Evolutionary conservation across 139 green algal genomes (phyloP).

Genomic region (Tetradesmus lagerheimii): DNA sequence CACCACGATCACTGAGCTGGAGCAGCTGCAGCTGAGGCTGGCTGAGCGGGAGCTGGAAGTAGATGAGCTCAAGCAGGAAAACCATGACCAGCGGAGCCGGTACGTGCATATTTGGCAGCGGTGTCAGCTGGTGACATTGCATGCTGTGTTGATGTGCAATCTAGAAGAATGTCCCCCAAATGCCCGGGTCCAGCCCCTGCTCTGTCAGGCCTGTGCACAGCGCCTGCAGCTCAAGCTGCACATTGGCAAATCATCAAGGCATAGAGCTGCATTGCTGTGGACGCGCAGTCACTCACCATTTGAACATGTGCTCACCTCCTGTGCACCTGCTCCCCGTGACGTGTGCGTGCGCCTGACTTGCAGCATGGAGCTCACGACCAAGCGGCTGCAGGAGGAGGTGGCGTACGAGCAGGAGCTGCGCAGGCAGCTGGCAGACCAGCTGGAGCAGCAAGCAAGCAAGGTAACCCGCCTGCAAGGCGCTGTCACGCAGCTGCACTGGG

Average conservation of each 20-base stretch:
- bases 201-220: too few species aligned
- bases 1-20: background rate
- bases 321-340: background rate
- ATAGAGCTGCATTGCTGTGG: background rate
- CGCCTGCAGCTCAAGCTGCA: too few species aligned
- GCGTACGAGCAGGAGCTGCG: background rate
- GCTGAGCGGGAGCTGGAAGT: background rate
- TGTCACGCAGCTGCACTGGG: background rate
- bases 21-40: background rate
- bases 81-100: background rate
- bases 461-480: background rate
- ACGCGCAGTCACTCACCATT: background rate
- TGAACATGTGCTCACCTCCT: background rate
- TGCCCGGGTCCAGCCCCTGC: too few species aligned
- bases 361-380: slow-evolving; percentile 11
- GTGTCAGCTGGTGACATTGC: too few species aligned
- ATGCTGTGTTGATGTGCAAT: too few species aligned
- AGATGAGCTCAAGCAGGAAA: background rate
- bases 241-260: too few species aligned
- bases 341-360: background rate
- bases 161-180: too few species aligned
- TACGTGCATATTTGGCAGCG: background rate
- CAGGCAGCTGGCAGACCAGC: slow-evolving; percentile 3
- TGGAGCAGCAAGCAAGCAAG: background rate
- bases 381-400: slow-evolving; percentile 6